Percentiles rank a stretch among this genome's conserved stretches.
Evolutionary conservation across 2,329 filamentous ascomycete genomes (phyloP).

Genomic region (Akanthomyces dipterigenus): DNA sequence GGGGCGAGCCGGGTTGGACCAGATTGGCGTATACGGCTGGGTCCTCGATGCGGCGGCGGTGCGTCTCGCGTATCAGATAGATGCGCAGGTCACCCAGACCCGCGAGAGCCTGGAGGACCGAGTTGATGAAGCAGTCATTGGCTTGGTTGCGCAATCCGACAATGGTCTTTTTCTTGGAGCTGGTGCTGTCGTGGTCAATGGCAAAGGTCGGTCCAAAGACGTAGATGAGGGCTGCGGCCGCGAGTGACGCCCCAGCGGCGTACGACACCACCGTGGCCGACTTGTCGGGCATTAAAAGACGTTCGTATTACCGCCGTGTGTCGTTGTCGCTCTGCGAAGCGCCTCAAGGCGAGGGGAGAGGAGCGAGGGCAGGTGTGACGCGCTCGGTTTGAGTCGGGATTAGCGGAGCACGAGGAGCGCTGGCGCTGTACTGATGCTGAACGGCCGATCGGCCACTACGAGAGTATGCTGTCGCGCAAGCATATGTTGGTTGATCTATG

Average conservation of each 20-base stretch:
- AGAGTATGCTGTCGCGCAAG: neutral
- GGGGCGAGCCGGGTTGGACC: slow-evolving; percentile 35
- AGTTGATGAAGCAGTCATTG: slow-evolving; percentile 97
- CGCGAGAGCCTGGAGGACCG: slow-evolving; percentile 85
- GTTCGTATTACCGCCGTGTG: neutral
- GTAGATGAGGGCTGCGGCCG: slow-evolving; percentile 90
- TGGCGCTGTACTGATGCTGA: neutral
- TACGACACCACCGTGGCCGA: slow-evolving; percentile 61
- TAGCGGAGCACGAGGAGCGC: neutral
- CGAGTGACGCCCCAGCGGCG: slow-evolving; percentile 89
- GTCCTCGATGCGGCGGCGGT: slow-evolving; percentile 75
- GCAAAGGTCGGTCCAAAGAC: slow-evolving; percentile 97
- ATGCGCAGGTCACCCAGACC: slow-evolving; percentile 82
- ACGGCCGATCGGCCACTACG: neutral
- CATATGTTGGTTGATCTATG: neutral
- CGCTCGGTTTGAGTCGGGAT: slow-evolving; percentile 7
- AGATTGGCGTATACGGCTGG: slow-evolving; percentile 65
- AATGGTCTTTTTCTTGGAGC: slow-evolving; percentile 70
- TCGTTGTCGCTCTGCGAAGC: slow-evolving; percentile 12
- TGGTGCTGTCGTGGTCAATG: slow-evolving; percentile 71
- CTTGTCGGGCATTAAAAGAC: slow-evolving; percentile 29
- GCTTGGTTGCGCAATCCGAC: slow-evolving; percentile 86
- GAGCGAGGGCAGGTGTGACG: neutral
- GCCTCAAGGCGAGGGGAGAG: neutral
- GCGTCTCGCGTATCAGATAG: slow-evolving; percentile 87